These are phyloP conservation scores for Penicillium desertorum DNA, from an alignment of 495 filamentous ascomycete species.

Conservation along the genomic window DNA sequence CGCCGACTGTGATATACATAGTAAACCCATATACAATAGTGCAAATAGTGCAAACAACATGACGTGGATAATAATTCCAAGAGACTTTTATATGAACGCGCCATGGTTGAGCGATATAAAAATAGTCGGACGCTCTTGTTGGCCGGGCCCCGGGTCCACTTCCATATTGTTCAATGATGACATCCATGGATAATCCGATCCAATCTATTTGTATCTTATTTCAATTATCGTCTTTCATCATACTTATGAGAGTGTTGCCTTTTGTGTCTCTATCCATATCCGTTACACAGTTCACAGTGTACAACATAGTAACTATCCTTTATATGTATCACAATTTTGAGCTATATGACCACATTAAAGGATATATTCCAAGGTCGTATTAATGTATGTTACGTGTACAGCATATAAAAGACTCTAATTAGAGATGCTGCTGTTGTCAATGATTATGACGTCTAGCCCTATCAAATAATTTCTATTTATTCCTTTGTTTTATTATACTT, in stretches of 20 bases:
- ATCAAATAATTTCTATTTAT: background rate
- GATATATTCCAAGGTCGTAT: background rate
- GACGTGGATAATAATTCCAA: slow-evolving; percentile 1
- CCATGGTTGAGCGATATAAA: slow-evolving; percentile 18
- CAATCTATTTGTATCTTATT: slow-evolving; percentile 15
- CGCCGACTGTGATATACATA: background rate
- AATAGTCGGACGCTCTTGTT: slow-evolving; percentile 19
- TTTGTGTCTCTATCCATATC: background rate
- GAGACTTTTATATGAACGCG: background rate
- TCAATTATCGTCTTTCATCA: background rate
- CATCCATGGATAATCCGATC: slow-evolving; percentile 11
- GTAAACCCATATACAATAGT: background rate
- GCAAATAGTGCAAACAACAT: background rate
- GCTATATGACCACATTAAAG: background rate
- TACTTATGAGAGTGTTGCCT: background rate
- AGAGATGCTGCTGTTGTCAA: background rate
- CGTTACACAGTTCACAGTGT: background rate
- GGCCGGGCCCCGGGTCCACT: slow-evolving; percentile 16
- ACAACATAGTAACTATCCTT: background rate
- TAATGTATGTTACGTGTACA: background rate
- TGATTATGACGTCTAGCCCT: background rate
- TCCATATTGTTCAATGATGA: slow-evolving; percentile 12
- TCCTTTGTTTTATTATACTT: background rate
- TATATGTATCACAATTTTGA: background rate
- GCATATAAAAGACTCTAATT: background rate